A percentile compares a stretch with the other conserved stretches of the same genome.
Evolutionary conservation across 2,329 filamentous ascomycete genomes (phyloP).

Genomic region (Fusarium sterilihyphosum): DNA sequence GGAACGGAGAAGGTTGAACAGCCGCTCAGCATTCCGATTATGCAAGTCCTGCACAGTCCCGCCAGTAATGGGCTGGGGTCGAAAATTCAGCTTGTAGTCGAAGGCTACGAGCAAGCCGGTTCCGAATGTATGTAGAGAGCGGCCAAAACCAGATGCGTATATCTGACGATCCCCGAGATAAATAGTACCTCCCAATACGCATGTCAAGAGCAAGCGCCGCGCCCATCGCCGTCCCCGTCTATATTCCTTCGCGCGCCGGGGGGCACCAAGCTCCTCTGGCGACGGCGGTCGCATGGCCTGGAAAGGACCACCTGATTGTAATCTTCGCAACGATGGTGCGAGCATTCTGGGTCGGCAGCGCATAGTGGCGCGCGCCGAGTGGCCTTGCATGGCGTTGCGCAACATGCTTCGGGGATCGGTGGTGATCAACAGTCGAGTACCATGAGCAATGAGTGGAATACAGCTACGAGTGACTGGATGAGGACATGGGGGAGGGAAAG

Average conservation of each 20-base stretch:
- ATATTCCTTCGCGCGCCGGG: constrained; percentile 76
- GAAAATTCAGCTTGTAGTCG: constrained; percentile 98
- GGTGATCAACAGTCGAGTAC: constrained; percentile 7
- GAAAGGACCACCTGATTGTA: constrained; percentile 57
- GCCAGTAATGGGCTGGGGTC: constrained; percentile 77
- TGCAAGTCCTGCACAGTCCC: constrained; percentile 82
- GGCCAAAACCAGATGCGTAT: constrained; percentile 81
- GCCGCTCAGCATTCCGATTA: constrained; percentile 80
- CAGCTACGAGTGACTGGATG: not conserved
- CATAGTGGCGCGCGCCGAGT: constrained; percentile 39
- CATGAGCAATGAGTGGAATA: constrained; percentile 16
- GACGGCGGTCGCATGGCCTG: constrained; percentile 79
- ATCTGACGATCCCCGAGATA: constrained; percentile 78
- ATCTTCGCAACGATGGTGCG: constrained; percentile 45
- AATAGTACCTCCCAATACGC: constrained; percentile 66
- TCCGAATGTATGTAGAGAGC: constrained; percentile 83
- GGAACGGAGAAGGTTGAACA: constrained; percentile 81
- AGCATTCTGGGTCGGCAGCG: constrained; percentile 57
- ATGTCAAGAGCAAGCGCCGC: constrained; percentile 75
- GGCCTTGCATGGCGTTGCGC: constrained; percentile 42
- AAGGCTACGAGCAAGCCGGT: constrained; percentile 82
- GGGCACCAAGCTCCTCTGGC: constrained; percentile 79
- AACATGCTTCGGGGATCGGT: constrained; percentile 42
- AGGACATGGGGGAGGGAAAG: not conserved
- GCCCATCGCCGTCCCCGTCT: constrained; percentile 76